phyloP scores from a whole-genome alignment of 306 rosid species.

The Abrus precatorius region DNA sequence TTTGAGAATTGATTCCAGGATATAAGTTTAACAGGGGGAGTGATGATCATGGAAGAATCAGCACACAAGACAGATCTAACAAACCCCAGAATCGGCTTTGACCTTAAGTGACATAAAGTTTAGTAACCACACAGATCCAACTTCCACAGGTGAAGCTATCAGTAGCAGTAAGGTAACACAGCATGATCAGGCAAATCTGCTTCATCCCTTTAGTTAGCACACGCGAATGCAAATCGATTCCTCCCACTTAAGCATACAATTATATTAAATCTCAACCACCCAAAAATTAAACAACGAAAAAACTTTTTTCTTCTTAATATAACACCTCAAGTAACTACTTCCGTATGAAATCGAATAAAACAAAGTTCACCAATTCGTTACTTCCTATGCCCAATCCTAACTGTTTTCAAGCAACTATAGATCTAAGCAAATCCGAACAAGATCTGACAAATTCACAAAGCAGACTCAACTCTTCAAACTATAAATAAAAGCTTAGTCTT shows the following conservation, averaged over 20 bases:
- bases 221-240: slow-evolving; percentile 26
- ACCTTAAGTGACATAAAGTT: not conserved
- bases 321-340: slow-evolving; percentile 41
- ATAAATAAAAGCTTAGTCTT: not conserved
- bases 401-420: slow-evolving; percentile 18
- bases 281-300: not conserved
- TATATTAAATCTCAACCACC: slow-evolving; percentile 12
- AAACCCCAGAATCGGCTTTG: slow-evolving; percentile 18
- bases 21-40: slow-evolving; percentile 10
- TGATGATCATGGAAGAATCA: slow-evolving; percentile 11
- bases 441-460: slow-evolving; percentile 51
- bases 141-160: slow-evolving; percentile 3
- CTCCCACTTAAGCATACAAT: slow-evolving; percentile 1
- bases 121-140: slow-evolving; percentile 36
- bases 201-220: not conserved
- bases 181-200: not conserved
- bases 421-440: slow-evolving; percentile 55
- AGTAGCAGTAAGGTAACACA: not conserved
- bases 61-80: slow-evolving; percentile 12
- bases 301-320: not conserved
- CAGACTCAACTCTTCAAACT: slow-evolving; percentile 16
- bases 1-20: slow-evolving; percentile 30
- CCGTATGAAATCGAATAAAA: slow-evolving; percentile 36
- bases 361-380: slow-evolving; percentile 20
- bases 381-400: slow-evolving; percentile 32